These are phyloP conservation scores for Yamadazyma kanchanaburiensis DNA, from an alignment of 1,139 yeast species.

Conservation along the genomic window DNA sequence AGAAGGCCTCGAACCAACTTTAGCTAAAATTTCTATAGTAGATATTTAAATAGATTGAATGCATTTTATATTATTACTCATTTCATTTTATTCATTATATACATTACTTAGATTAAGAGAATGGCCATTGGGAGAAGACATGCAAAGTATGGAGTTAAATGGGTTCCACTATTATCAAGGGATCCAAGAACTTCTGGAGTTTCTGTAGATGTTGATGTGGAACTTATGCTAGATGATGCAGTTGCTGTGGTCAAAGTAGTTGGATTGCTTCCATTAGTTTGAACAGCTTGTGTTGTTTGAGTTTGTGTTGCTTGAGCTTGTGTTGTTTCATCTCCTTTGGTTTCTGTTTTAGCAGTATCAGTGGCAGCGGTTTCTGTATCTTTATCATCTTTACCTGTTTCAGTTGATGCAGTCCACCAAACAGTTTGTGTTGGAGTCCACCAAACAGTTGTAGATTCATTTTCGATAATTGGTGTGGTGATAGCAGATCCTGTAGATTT, in stretches of 20 bases:
- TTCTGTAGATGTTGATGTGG: conserved; percentile 2
- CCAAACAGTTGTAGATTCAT: conserved; percentile 6
- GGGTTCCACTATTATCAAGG: conserved; percentile 5
- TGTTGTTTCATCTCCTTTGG: not conserved
- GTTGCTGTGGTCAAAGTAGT: conserved; percentile 2
- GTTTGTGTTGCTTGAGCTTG: conserved; percentile 3
- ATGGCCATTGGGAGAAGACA: conserved; percentile 3
- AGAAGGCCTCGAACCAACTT: too few species aligned
- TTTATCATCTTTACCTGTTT: not conserved
- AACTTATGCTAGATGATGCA: not conserved
- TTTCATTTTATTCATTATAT: not conserved
- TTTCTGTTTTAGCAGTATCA: conserved; percentile 1
- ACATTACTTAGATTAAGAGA: conserved; percentile 1
- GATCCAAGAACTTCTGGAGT: conserved; percentile 5
- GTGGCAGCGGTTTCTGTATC: conserved; percentile 1
- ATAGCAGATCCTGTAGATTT: not conserved
- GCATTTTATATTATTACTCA: too few species aligned
- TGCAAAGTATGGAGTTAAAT: conserved; percentile 3
- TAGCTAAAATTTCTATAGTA: too few species aligned
- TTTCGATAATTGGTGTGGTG: conserved; percentile 2
- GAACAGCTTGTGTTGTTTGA: conserved; percentile 1
- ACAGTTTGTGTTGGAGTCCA: conserved; percentile 8
- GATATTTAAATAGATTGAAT: too few species aligned
- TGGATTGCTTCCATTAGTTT: conserved; percentile 1
- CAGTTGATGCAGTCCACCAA: conserved; percentile 7